phyloP scores from a whole-genome alignment of 1,139 yeast species.

The Chernovozyma sophiae-reginae region DNA sequence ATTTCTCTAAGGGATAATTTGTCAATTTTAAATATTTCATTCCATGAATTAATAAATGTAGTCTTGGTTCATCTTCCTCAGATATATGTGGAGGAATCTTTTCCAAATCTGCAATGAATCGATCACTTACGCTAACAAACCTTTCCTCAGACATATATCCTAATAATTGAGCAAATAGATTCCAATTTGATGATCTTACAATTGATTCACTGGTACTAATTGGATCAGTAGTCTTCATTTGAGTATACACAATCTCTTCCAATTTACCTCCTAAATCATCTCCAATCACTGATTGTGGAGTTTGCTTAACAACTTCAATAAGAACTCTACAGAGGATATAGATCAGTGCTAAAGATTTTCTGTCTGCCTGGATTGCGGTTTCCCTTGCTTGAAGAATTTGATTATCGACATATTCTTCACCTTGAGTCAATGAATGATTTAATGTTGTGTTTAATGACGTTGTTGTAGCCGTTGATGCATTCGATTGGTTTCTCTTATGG shows the following conservation, averaged over 20 bases:
- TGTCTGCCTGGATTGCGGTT: constrained; percentile 77
- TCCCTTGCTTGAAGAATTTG: constrained; percentile 59
- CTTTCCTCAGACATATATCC: constrained; percentile 88
- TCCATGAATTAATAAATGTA: constrained; percentile 79
- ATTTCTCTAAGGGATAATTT: constrained; percentile 80
- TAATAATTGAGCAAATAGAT: constrained; percentile 78
- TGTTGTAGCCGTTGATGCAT: constrained; percentile 20
- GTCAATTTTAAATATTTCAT: constrained; percentile 80
- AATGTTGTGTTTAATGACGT: background rate
- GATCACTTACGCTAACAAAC: constrained; percentile 83
- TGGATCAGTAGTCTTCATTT: constrained; percentile 85
- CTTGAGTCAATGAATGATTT: constrained; percentile 1
- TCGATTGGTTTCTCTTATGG: constrained; percentile 38
- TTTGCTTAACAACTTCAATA: constrained; percentile 88
- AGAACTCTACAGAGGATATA: constrained; percentile 89
- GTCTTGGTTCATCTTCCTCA: constrained; percentile 63
- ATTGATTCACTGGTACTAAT: constrained; percentile 55
- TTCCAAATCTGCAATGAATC: constrained; percentile 90
- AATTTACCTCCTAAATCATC: constrained; percentile 79
- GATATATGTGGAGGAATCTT: constrained; percentile 55
- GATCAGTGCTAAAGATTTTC: constrained; percentile 82
- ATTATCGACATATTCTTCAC: constrained; percentile 19
- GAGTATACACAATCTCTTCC: constrained; percentile 92
- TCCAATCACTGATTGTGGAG: constrained; percentile 67
- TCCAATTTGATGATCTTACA: constrained; percentile 91